Base-by-base conservation (phyloP, 2,329 filamentous ascomycete species). In the Calonectria naviculata region DNA sequence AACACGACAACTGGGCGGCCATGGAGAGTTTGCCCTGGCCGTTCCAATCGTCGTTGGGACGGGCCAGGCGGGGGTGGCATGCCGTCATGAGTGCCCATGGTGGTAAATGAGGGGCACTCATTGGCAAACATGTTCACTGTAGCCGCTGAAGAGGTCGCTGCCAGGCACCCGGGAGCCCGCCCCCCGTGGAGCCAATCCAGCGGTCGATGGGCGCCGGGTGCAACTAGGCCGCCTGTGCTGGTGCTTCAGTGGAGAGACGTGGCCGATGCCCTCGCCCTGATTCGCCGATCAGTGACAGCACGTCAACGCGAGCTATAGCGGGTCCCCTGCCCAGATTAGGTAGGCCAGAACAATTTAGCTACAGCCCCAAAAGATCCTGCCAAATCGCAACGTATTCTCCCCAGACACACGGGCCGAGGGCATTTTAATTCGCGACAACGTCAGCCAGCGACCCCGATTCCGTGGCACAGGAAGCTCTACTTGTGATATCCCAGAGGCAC, bases 281-380 rank as follows among this genome's bases (percentile, higher is more conserved):
- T 70, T 70, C 44, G 67, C 52, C 54, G 13, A 34, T 60, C 41
- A 19, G 8, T 13, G 26, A 41, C 54, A 66, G 68, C 63, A 67
- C 63, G 68, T 70, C 68, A 70, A 26, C 46, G 41, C 56, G 67
- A 70, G 63, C 63, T 67, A 44, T 34, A 65, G 46, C 58, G 63
- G 68, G 56, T 42, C 47, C 31, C 31, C 31, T 41, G 29, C 44
- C 68, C 56, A 44, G 38, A 66, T 70, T 70, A 66, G 63, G 68
- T 63, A 66, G 68, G 63, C 52, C 52, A 66, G 21, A 46, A 54
- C 52, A 66, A 47, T 36, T 60, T 66, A 65, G 63, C 47, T 64
- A 24, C 24, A n/a, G 34, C 42, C 12, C 47, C 47, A 49, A 26
- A 34, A 56, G n/a, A 56, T 47, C 47, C 44, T 29, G 58, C 36